Evolutionary conservation across 306 rosid species (phyloP), one percentile per base, ranked within the genome.

Genomic region (Cucumis hystrix): DNA sequence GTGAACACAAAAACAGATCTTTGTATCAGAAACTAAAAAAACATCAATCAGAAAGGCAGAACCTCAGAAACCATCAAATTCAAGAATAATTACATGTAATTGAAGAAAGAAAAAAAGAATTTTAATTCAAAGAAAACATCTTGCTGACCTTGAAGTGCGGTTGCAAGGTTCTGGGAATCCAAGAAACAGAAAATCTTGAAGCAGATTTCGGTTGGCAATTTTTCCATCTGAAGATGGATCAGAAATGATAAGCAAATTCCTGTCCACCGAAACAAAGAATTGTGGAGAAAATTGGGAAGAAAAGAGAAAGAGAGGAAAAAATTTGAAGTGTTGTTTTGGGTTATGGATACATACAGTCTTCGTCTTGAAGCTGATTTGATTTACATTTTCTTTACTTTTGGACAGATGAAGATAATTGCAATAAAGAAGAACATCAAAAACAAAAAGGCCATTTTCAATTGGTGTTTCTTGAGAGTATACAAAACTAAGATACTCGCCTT

Each of bases 61-160:
- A 14, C 14, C 61, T 33, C 17, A 51, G 11, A 8, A 10, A 45
- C 14, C 37, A 45, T 45, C 11, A 8, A 45, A 45, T 45, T 8
- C 11, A 45, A 45, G n/a, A 51, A 5, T 6, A 51, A 51, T 51
- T 37, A 1, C 47, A 56, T 25, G 23, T 18, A 77, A 61, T 12
- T 8, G 6, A 60, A 71, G 41, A 37, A 37, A 62, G 52, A 17
- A 9, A 64, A 64, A 2, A 33, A 20, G 40, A 70, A 47, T 7
- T 23, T 68, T 8, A 43, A 47, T 43, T 5, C 1, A 59, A 11
- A 35, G 62, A 72, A 17, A 45, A 64, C 0, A 68, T 33, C 52
- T 33, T 23, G 75, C 78, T n/a, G 80, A 91, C 93, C 93, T 86
- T 89, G 91, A 78, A 89, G 87, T 60, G 84, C 85, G 45, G 78